These are phyloP conservation scores for Sugiyamaella boreocaroliniensis DNA, from an alignment of 805 yeast genomes.

Conservation along the genomic window DNA sequence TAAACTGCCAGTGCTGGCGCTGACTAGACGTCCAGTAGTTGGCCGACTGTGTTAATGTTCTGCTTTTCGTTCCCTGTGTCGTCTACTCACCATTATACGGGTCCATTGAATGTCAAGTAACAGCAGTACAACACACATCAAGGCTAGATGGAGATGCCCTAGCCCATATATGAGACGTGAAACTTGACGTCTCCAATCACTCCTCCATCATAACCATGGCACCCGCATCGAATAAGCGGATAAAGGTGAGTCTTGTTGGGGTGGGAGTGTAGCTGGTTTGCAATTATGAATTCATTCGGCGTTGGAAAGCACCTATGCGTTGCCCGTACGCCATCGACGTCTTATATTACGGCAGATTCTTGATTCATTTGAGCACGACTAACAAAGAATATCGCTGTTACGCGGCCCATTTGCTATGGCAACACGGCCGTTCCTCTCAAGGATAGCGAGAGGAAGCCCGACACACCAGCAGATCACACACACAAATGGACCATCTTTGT, in stretches of 20 bases:
- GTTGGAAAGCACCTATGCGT: neutral
- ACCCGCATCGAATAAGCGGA: neutral
- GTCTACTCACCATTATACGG: neutral
- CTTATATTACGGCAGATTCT: too few species aligned
- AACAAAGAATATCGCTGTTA: conserved; percentile 52
- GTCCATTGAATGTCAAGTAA: neutral
- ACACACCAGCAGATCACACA: conserved; percentile 83
- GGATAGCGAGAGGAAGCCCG: conserved; percentile 43
- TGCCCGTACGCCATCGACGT: too few species aligned
- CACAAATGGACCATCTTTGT: conserved; percentile 95
- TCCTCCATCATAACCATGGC: neutral
- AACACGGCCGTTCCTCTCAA: conserved; percentile 68
- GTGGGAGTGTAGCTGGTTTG: too few species aligned
- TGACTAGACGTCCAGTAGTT: conserved; percentile 87
- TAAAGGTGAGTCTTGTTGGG: neutral
- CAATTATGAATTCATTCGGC: neutral
- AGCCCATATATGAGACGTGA: neutral
- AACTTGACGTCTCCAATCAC: neutral
- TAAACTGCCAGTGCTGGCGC: conserved; percentile 71
- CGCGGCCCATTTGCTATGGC: conserved; percentile 77
- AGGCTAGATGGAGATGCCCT: neutral
- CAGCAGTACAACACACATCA: neutral
- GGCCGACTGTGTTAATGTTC: conserved; percentile 47
- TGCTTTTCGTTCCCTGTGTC: neutral
- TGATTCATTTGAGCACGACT: neutral